phyloP scores from a whole-genome alignment of 257 asterid species.

The Ligustrum vulgare region DNA sequence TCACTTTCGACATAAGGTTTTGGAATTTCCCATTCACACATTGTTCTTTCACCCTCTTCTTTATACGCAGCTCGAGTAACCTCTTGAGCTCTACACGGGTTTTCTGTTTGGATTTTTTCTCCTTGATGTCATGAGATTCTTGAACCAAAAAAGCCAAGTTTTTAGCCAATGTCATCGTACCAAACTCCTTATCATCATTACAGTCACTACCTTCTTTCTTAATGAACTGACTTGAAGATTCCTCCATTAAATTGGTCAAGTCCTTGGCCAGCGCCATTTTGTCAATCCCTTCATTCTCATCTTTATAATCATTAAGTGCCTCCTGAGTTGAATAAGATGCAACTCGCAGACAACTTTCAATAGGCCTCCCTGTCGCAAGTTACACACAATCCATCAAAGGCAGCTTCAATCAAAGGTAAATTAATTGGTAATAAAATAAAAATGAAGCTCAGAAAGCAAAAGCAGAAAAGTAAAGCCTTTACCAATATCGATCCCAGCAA shows the following conservation, averaged over 20 bases:
- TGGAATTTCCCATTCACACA: conserved; percentile 62
- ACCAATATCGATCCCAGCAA: conserved; percentile 24
- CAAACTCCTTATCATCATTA: conserved; percentile 29
- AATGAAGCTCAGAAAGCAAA: not conserved
- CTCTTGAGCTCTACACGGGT: conserved; percentile 56
- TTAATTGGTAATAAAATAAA: not conserved
- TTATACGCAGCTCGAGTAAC: conserved; percentile 65
- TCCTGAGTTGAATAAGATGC: conserved; percentile 36
- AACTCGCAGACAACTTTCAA: conserved; percentile 15
- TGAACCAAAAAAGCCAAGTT: conserved; percentile 77
- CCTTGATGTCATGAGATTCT: conserved; percentile 49
- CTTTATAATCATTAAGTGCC: conserved; percentile 15
- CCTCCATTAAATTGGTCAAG: conserved; percentile 44
- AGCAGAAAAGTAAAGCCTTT: conserved; percentile 16
- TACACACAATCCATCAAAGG: not conserved
- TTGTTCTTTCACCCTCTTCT: conserved; percentile 86
- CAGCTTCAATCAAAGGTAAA: conserved; percentile 6
- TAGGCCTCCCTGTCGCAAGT: conserved; percentile 33
- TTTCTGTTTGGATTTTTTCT: conserved; percentile 40
- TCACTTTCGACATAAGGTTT: conserved; percentile 64
- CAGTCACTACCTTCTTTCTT: conserved; percentile 18
- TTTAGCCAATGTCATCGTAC: conserved; percentile 51
- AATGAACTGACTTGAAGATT: conserved; percentile 28
- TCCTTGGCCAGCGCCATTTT: conserved; percentile 38
- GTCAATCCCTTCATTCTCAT: conserved; percentile 23